Evolutionary conservation across 78 protist species (phyloP).

Genomic region (Cavenderia fasciculata): DNA sequence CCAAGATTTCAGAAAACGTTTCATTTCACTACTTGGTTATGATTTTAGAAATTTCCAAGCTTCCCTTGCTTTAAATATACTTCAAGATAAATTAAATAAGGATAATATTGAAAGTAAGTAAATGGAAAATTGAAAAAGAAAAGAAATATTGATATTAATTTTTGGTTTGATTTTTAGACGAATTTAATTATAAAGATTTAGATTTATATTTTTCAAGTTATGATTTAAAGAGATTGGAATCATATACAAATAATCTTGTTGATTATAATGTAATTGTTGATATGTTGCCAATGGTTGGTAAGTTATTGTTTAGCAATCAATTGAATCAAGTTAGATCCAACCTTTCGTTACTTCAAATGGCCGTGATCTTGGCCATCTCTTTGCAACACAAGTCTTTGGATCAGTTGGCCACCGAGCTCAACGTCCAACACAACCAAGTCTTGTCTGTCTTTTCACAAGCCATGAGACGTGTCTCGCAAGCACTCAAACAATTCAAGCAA

Average conservation of each 20-base stretch:
- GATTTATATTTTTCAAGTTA: constrained; percentile 43
- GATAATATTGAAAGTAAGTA: too few relatives aligned
- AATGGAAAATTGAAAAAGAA: too few relatives aligned
- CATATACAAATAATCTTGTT: constrained; percentile 78
- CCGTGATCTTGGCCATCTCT: constrained; percentile 92
- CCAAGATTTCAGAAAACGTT: constrained; percentile 52
- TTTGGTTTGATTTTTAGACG: too few relatives aligned
- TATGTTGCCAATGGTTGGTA: constrained; percentile 90
- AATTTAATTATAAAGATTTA: constrained; percentile 37
- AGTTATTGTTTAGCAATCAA: constrained; percentile 72
- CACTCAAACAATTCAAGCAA: constrained; percentile 5
- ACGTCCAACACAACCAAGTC: constrained; percentile 41
- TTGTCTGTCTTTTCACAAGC: constrained; percentile 67
- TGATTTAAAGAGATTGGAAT: constrained; percentile 93
- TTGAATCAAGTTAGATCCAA: constrained; percentile 24
- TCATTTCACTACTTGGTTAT: constrained; percentile 24
- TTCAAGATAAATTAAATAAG: background rate
- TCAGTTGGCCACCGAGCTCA: constrained; percentile 43
- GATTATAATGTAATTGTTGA: constrained; percentile 96
- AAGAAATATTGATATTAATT: too few relatives aligned
- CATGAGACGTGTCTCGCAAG: constrained; percentile 40
- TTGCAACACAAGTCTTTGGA: constrained; percentile 90
- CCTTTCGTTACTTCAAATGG: constrained; percentile 86
- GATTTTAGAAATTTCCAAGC: constrained; percentile 46
- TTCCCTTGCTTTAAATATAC: constrained; percentile 12